Base-by-base conservation (phyloP, 345 rosid genomes). In the Melastoma malabathricum region DNA sequence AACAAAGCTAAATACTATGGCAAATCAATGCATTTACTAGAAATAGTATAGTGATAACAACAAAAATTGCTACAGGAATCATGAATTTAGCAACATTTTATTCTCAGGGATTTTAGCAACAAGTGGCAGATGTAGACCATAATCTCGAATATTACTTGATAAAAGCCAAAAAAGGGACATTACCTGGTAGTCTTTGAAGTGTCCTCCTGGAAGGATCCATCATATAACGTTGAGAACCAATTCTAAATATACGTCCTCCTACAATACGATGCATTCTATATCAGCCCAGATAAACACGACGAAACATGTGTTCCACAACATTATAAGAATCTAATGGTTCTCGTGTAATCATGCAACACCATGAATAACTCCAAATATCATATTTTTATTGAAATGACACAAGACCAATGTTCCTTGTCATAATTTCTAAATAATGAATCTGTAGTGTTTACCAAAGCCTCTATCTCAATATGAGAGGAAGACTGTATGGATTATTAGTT, bases 201-300 rank as follows among this genome's bases (percentile, higher is more conserved):
- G 98, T 82, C 64, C 81, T 76, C 73, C 84, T 75, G 45, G 96
- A 84, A 68, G 96, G 54, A 72, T 84, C 98, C 96, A 87, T 87
- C 72, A 71, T 86, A 75, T 90, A 84, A 64, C 81, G 81, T 47
- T 78, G 68, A 38, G 80, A 74, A 66, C 96, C 96, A 72, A 90
- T 50, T 53, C 93, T 83, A 73, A 84, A 92, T 64, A 87, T 68
- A 12, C 89, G 80, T 58, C 74, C 83, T 45, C 95, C 96, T 87
- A 73, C 55, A 54, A 50, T 43, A 41, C n/a, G 18, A 43, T 25
- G 59, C 22, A 23, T 52, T 50, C 13, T 22, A 34, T 46, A 60
- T 66, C 27, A 56, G 49, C 25, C 19, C 44, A 51, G 15, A 7
- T 31, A 31, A 31, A 51, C 31, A 31, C 13, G 29, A 51, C 14